These are phyloP conservation scores for Mycena pura DNA, from an alignment of 768 basidiomycete species.

Conservation along the genomic window DNA sequence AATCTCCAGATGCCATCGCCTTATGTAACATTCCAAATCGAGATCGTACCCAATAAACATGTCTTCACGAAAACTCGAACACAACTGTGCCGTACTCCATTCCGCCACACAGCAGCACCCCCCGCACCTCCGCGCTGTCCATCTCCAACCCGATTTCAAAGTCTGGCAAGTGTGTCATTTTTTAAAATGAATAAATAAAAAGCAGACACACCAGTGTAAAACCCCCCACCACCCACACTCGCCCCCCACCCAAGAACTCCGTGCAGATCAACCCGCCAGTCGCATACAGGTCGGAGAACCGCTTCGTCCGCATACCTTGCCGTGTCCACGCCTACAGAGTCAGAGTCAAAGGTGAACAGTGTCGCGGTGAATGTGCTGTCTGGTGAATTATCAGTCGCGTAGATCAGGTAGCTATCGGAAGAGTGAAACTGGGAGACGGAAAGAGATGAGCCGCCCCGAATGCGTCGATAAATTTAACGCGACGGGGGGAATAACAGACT, in stretches of 20 bases:
- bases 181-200: not conserved
- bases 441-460: too few relatives aligned
- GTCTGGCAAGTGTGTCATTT: not conserved
- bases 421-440: not conserved
- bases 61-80: slow-evolving; percentile 16
- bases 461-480: too few relatives aligned
- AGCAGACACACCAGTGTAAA: slow-evolving; percentile 18
- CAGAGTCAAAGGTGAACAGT: slow-evolving; percentile 58
- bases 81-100: slow-evolving; percentile 1
- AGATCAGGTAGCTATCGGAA: not conserved
- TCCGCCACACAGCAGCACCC: slow-evolving; percentile 1
- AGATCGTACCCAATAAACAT: too few relatives aligned
- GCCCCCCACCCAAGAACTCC: slow-evolving; percentile 69
- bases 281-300: too few relatives aligned
- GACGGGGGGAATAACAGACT: too few relatives aligned
- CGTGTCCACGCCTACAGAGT: too few relatives aligned
- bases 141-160: slow-evolving; percentile 8
- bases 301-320: slow-evolving; percentile 71
- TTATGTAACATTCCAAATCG: too few relatives aligned
- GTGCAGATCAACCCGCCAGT: slow-evolving; percentile 43
- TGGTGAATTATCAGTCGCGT: slow-evolving; percentile 27
- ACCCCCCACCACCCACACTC: slow-evolving; percentile 38
- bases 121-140: slow-evolving; percentile 17
- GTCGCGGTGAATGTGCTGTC: slow-evolving; percentile 66
- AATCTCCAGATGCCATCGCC: too few relatives aligned